These are phyloP conservation scores for Heterobasidion occidentale DNA, from an alignment of 1,284 basidiomycete species.

Conservation along the genomic window DNA sequence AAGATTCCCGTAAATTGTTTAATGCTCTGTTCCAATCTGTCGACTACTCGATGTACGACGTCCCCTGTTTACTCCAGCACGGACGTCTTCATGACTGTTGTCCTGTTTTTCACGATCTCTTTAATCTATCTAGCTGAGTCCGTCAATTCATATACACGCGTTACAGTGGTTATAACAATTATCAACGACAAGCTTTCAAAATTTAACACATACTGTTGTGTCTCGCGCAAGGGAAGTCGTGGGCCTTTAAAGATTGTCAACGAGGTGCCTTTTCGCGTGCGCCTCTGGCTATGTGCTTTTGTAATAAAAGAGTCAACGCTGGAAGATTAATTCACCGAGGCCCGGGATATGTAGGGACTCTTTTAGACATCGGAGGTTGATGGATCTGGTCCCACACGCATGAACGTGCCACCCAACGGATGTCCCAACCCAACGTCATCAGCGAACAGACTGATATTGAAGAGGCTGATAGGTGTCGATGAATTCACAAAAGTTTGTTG, in stretches of 20 bases:
- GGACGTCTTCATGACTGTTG: no score
- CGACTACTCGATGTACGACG: neutral
- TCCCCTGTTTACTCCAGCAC: no score
- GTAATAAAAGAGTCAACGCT: neutral
- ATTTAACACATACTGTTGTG: no score
- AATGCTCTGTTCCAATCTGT: conserved; percentile 23
- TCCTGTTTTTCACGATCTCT: no score
- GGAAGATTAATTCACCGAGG: neutral
- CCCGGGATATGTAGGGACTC: neutral
- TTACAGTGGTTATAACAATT: no score
- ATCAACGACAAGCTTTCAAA: no score
- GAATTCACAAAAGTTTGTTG: conserved; percentile 33
- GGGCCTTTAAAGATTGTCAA: no score
- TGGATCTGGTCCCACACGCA: conserved; percentile 34
- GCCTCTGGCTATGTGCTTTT: no score
- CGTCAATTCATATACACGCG: no score
- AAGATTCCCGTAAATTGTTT: conserved; percentile 36
- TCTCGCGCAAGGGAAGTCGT: no score
- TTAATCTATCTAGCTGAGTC: no score
- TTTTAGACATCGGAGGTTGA: neutral
- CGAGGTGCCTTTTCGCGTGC: no score
- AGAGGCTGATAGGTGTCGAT: conserved; percentile 27
- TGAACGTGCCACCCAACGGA: conserved; percentile 43
- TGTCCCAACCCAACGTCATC: conserved; percentile 32
- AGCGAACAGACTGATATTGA: conserved; percentile 41